These are phyloP conservation scores for Neurospora sp. DNA, from an alignment of 495 filamentous ascomycete species.

Conservation along the genomic window DNA sequence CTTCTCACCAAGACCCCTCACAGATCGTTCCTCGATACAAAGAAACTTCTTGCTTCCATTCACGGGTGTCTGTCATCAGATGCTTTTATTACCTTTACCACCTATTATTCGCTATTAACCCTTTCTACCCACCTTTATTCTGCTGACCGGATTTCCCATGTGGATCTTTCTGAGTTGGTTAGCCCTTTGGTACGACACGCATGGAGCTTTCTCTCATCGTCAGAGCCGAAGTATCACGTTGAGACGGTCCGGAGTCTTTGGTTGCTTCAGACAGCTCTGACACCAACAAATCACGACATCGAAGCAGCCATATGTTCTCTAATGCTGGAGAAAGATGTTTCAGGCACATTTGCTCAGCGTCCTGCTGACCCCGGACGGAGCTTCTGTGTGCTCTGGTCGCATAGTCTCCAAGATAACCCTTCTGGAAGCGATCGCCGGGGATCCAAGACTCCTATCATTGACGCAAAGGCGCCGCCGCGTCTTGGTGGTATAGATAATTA, in stretches of 20 bases:
- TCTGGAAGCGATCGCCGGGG: slow-evolving; percentile 34
- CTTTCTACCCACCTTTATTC: slow-evolving; percentile 54
- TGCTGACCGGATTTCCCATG: slow-evolving; percentile 42
- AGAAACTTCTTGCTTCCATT: slow-evolving; percentile 47
- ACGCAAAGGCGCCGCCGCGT: slow-evolving; percentile 35
- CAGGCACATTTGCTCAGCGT: slow-evolving; percentile 41
- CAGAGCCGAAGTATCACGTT: slow-evolving; percentile 83
- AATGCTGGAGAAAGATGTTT: slow-evolving; percentile 47
- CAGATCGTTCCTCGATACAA: slow-evolving; percentile 41
- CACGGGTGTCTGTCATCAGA: slow-evolving; percentile 29
- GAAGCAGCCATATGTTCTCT: slow-evolving; percentile 73
- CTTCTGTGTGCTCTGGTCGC: slow-evolving; percentile 70
- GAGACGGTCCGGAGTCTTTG: slow-evolving; percentile 81
- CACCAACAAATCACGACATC: slow-evolving; percentile 44
- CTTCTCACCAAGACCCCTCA: slow-evolving; percentile 47
- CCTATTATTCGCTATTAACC: slow-evolving; percentile 51
- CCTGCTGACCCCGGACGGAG: slow-evolving; percentile 48
- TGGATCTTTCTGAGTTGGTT: slow-evolving; percentile 55
- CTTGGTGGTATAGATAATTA: slow-evolving; percentile 43
- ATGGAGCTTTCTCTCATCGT: slow-evolving; percentile 70
- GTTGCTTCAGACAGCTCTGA: slow-evolving; percentile 60
- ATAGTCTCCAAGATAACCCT: slow-evolving; percentile 56
- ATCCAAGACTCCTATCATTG: slow-evolving; percentile 40
- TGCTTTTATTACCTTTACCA: slow-evolving; percentile 30
- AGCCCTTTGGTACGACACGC: slow-evolving; percentile 56